phyloP scores from a whole-genome alignment of 495 filamentous ascomycete species.

The Aspergillus leporis region DNA sequence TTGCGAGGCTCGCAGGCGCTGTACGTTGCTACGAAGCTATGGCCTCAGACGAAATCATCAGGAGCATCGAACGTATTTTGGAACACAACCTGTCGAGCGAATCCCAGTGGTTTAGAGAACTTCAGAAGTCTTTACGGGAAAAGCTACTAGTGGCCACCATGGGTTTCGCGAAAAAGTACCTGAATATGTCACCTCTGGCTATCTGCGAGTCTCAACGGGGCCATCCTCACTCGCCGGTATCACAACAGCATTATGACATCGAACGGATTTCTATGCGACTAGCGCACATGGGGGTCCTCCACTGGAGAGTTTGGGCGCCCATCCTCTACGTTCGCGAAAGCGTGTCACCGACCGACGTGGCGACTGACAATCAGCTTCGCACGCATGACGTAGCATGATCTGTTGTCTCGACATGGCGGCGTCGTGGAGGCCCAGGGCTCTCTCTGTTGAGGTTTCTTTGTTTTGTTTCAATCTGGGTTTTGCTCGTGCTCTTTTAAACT shows the following conservation, averaged over 20 bases:
- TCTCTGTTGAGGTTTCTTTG: neutral
- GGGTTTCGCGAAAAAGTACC: slow-evolving; percentile 35
- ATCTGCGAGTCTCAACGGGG: slow-evolving; percentile 49
- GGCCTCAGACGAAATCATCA: slow-evolving; percentile 43
- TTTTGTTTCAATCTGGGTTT: neutral
- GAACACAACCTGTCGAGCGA: slow-evolving; percentile 43
- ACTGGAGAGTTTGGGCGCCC: slow-evolving; percentile 86
- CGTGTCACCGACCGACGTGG: slow-evolving; percentile 27
- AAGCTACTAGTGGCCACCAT: slow-evolving; percentile 38
- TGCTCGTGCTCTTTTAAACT: slow-evolving; percentile 10
- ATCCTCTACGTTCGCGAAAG: slow-evolving; percentile 58
- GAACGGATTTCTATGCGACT: slow-evolving; percentile 71
- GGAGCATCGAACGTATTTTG: slow-evolving; percentile 36
- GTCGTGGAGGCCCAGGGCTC: neutral
- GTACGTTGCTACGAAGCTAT: slow-evolving; percentile 31
- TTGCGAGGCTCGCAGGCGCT: slow-evolving; percentile 45
- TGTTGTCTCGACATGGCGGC: neutral
- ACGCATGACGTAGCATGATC: slow-evolving; percentile 17
- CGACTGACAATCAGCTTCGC: slow-evolving; percentile 12
- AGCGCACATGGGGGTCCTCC: slow-evolving; percentile 75
- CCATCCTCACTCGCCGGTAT: slow-evolving; percentile 22
- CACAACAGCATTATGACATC: slow-evolving; percentile 48
- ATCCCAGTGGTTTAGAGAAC: slow-evolving; percentile 36
- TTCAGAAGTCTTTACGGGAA: slow-evolving; percentile 34
- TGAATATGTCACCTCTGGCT: slow-evolving; percentile 44